Conservation (phyloP, 768 basidiomycete genomes). For the Mycena crocata region DNA sequence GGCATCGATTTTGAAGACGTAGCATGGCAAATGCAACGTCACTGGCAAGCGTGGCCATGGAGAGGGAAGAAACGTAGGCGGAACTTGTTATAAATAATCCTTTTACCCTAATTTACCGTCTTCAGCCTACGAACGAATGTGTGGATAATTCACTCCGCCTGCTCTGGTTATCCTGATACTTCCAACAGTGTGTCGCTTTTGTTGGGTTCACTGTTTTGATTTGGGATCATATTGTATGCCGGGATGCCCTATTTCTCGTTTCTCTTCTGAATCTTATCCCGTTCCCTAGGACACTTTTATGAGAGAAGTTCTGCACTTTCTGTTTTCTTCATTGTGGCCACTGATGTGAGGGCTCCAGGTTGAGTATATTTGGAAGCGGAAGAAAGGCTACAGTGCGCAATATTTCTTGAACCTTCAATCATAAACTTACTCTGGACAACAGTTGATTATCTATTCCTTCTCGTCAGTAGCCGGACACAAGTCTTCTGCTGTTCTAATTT, state of each 20-base stretch:
- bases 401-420: neutral
- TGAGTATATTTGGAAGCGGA: constrained; percentile 64
- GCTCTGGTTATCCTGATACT: neutral
- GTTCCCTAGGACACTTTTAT: constrained; percentile 63
- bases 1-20: neutral
- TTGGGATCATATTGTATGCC: constrained; percentile 66
- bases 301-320: constrained; percentile 50
- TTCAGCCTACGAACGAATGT: constrained; percentile 32
- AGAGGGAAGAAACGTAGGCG: constrained; percentile 26
- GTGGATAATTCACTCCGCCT: neutral
- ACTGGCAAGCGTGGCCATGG: constrained; percentile 16
- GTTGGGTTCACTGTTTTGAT: constrained; percentile 47
- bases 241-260: too few species aligned
- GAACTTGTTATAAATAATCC: neutral
- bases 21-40: neutral
- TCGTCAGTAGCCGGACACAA: constrained; percentile 43
- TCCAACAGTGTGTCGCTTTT: constrained; percentile 46
- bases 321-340: neutral
- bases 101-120: neutral
- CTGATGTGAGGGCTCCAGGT: constrained; percentile 44
- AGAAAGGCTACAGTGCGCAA: constrained; percentile 58
- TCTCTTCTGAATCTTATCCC: too few species aligned
- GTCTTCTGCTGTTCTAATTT: neutral
- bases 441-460: constrained; percentile 59
- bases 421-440: neutral